Conservation (phyloP, 257 asterid genomes). For the Lycium barbarum region DNA sequence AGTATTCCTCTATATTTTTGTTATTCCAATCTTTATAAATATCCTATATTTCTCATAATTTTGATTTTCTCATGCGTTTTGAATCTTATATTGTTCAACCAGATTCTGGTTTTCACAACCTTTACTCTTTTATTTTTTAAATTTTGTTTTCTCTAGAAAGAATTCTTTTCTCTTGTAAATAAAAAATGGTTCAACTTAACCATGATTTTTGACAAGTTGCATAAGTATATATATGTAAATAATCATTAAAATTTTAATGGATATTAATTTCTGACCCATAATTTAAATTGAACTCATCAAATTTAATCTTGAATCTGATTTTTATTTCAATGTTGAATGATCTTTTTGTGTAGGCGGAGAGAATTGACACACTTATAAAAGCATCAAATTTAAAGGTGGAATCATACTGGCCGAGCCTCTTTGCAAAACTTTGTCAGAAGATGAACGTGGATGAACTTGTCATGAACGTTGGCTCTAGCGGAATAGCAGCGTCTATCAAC, state of each 20-base stretch:
- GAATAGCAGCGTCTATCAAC: not conserved
- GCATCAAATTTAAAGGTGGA: not conserved
- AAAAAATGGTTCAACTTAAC: not conserved
- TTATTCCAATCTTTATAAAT: too few species aligned
- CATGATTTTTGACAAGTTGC: not conserved
- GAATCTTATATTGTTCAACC: too few species aligned
- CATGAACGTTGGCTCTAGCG: not conserved
- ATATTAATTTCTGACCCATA: not conserved
- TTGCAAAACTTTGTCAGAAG: not conserved
- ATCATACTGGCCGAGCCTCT: constrained; percentile 8
- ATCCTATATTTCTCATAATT: too few species aligned
- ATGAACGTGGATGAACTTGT: not conserved
- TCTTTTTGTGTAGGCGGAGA: not conserved
- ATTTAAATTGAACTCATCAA: not conserved
- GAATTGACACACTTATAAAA: not conserved
- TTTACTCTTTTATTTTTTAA: not conserved
- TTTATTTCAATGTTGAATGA: too few species aligned
- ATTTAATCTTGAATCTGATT: not conserved
- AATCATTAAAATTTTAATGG: too few species aligned
- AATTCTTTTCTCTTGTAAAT: not conserved
- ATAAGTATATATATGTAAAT: not conserved
- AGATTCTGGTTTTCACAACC: too few species aligned
- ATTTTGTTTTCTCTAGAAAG: not conserved
- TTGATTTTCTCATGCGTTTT: too few species aligned
- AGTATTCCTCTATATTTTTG: too few species aligned